Conservation (phyloP, 2,329 filamentous ascomycete species). For the Fusarium setosum region DNA sequence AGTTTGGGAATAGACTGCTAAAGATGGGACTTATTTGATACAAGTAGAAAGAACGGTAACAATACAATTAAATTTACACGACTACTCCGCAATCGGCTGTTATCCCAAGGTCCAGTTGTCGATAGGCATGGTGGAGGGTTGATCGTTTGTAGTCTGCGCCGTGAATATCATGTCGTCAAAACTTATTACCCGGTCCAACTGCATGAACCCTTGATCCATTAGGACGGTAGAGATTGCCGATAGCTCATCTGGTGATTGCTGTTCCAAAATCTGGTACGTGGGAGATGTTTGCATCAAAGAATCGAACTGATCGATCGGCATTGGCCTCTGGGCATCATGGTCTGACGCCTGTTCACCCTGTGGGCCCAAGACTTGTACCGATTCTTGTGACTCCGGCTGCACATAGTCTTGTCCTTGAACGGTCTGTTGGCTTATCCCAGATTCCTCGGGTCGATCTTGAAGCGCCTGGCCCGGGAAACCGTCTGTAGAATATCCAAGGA, state of each 20-base stretch:
- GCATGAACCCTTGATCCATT: slow-evolving; percentile 47
- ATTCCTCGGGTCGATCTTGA: fast-evolving
- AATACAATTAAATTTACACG: too few species aligned
- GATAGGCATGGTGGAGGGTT: slow-evolving; percentile 4
- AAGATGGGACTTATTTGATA: slow-evolving; percentile 24
- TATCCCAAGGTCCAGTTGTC: slow-evolving; percentile 16
- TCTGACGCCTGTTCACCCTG: neutral
- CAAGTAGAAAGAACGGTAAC: neutral
- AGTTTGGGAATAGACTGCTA: slow-evolving; percentile 29
- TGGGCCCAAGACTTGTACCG: fast-evolving
- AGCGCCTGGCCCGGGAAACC: neutral
- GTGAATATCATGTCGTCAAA: slow-evolving; percentile 51
- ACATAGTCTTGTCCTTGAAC: fast-evolving
- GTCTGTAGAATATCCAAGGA: slow-evolving; percentile 30
- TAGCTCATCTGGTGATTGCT: slow-evolving; percentile 38
- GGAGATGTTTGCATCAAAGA: slow-evolving; percentile 24
- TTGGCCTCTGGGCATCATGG: neutral
- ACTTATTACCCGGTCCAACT: slow-evolving; percentile 48
- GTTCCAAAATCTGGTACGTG: neutral
- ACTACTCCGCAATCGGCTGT: neutral
- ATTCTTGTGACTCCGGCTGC: fast-evolving
- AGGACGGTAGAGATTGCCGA: slow-evolving; percentile 46
- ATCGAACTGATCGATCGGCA: neutral
- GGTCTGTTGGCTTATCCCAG: fast-evolving
- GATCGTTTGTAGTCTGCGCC: slow-evolving; percentile 27